These are phyloP conservation scores for Boletus rubroflammeus DNA, from an alignment of 768 basidiomycete species.

Conservation along the genomic window DNA sequence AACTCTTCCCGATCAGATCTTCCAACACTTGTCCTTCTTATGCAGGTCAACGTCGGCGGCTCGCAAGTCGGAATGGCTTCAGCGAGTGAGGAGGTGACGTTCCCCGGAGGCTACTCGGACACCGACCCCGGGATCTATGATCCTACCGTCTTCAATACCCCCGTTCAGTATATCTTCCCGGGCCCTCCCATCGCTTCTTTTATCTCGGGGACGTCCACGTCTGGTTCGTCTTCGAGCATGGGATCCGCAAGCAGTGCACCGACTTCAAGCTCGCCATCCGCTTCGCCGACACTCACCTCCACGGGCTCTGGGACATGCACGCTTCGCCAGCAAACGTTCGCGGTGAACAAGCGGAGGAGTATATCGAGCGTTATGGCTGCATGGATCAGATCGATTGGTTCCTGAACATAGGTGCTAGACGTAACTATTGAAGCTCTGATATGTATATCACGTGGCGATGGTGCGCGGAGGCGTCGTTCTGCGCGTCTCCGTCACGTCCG, in stretches of 20 bases:
- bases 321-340: slow-evolving; percentile 22
- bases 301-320: slow-evolving; percentile 10
- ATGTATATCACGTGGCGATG: neutral
- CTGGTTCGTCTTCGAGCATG: slow-evolving; percentile 8
- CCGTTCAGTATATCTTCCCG: slow-evolving; percentile 45
- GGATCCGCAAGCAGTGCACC: neutral
- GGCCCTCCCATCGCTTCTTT: slow-evolving; percentile 49
- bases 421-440: neutral
- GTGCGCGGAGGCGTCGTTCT: neutral
- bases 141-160: slow-evolving; percentile 36
- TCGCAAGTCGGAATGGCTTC: slow-evolving; percentile 47
- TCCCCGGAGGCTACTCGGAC: slow-evolving; percentile 74
- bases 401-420: neutral
- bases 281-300: slow-evolving; percentile 3
- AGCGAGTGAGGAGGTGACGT: slow-evolving; percentile 49
- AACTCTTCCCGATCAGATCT: neutral
- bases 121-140: slow-evolving; percentile 68
- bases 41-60: slow-evolving; percentile 52
- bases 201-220: slow-evolving; percentile 21
- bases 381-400: slow-evolving; percentile 22
- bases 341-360: slow-evolving; percentile 15
- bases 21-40: neutral
- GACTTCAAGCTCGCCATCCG: slow-evolving; percentile 4
- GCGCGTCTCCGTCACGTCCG: neutral
- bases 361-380: slow-evolving; percentile 15